Conservation (phyloP, 1,284 basidiomycete species). For the Sanghuangporus weigelae region DNA sequence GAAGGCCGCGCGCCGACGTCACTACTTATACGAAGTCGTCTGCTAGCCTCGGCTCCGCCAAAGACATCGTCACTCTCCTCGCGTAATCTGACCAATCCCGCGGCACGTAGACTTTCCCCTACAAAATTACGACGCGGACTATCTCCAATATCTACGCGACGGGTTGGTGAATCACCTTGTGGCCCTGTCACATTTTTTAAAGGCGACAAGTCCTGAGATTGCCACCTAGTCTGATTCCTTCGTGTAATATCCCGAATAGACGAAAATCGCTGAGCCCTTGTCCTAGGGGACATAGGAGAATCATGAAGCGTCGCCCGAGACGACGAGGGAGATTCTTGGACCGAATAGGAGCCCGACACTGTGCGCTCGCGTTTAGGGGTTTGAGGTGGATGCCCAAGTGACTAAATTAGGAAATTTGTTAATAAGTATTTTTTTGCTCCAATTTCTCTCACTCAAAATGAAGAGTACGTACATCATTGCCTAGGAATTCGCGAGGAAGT, state of each 20-base stretch:
- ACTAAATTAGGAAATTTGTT: neutral
- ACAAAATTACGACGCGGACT: constrained; percentile 54
- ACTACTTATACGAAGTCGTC: constrained; percentile 10
- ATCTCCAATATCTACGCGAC: constrained; percentile 62
- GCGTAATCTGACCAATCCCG: constrained; percentile 50
- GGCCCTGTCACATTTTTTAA: constrained; percentile 27
- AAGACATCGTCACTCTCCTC: constrained; percentile 39
- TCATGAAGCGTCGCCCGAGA: constrained; percentile 11
- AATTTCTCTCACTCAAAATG: neutral
- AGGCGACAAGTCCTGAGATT: constrained; percentile 36
- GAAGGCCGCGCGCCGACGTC: constrained; percentile 7
- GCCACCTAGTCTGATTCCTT: constrained; percentile 48
- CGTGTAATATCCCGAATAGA: constrained; percentile 42
- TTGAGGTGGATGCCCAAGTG: constrained; percentile 5
- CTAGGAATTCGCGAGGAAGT: constrained; percentile 58
- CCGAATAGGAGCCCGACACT: constrained; percentile 18
- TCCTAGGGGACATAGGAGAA: constrained; percentile 23
- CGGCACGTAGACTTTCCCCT: constrained; percentile 65
- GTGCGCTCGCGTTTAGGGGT: constrained; percentile 14
- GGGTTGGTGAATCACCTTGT: constrained; percentile 37
- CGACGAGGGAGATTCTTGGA: constrained; percentile 19
- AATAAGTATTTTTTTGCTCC: neutral
- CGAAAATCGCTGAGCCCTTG: constrained; percentile 30
- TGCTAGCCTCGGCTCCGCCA: constrained; percentile 15
- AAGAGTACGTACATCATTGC: constrained; percentile 3